Evolutionary conservation across 164 flowering plant genomes (phyloP), one percentile per base, ranked within the genome.

Genomic region (Santalum album): DNA sequence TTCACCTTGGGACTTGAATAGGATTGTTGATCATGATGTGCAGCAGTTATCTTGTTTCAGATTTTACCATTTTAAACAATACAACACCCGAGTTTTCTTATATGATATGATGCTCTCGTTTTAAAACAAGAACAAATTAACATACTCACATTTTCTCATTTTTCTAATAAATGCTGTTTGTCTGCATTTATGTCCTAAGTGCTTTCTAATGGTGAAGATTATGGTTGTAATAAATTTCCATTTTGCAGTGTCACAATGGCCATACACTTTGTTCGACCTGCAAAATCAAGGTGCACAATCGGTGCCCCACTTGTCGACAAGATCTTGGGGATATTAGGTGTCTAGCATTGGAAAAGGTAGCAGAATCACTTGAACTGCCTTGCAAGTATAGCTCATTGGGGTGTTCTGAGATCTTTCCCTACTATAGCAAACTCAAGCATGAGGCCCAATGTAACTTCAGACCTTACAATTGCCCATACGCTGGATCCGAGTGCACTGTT

Each of bases 281-380:
- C 60, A 80, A 80, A 65, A 51, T 76, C 24, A 72, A 76, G 55
- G 78, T 77, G 57, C 80, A 80, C 40, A 75, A 80, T 25, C 62
- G 82, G 16, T 80, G 85, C 55, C 82, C 85, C 15, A 80, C 82
- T 16, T 77, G 85, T 58, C 60, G 80, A 64, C 77, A 80, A 54
- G 85, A 80, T 58, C 82, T 80, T 42, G 85, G 85, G 5, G 82
- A 80, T 44, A 80, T 79, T 47, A 75, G 84, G 49, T 79, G 84
- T 54, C 38, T 67, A 59, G 75, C 80, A 16, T 63, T 79, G 66
- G 84, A 77, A 58, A 74, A 71, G 59, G 78, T 77, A 9, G 81
- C 81, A 0, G 82, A 77, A 58, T 79, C 84, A 10, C 76, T 77
- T 29, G 78, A 77, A 35, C 64, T 77, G 35, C 85, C 82, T 12